phyloP scores from a whole-genome alignment of 208 protist genomes.

The Leishmania braziliensis region DNA sequence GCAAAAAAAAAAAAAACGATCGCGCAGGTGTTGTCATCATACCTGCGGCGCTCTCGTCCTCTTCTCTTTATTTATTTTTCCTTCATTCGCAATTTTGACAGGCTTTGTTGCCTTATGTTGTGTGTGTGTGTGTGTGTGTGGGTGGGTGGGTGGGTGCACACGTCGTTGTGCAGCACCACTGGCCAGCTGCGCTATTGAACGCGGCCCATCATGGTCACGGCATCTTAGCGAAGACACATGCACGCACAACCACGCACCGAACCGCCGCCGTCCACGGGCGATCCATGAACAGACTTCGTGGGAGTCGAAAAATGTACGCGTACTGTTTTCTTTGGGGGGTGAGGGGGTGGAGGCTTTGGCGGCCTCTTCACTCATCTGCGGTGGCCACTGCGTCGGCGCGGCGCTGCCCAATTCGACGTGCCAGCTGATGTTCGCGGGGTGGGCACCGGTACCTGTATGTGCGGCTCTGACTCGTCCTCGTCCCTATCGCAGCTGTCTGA shows the following conservation, averaged over 20 bases:
- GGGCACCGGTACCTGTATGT: conserved; percentile 12
- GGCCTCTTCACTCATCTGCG: not conserved
- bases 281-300: not conserved
- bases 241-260: not conserved
- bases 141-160: not conserved
- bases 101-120: not conserved
- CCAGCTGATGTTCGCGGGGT: conserved; percentile 1
- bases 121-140: not conserved
- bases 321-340: not conserved
- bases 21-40: not conserved
- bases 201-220: not conserved
- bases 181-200: not conserved
- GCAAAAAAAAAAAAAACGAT: too few relatives aligned
- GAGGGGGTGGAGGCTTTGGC: not conserved
- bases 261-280: not conserved
- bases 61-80: not conserved
- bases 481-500: not conserved
- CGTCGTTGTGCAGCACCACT: not conserved
- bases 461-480: conserved; percentile 15
- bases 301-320: not conserved
- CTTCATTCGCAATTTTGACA: not conserved
- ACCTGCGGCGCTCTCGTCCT: not conserved
- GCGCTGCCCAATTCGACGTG: not conserved
- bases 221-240: not conserved
- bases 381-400: not conserved